Percentiles rank a stretch among this genome's conserved stretches.
These are phyloP conservation scores for Claviceps pusilla DNA, from an alignment of 2,329 filamentous ascomycete genomes.

Conservation along the genomic window DNA sequence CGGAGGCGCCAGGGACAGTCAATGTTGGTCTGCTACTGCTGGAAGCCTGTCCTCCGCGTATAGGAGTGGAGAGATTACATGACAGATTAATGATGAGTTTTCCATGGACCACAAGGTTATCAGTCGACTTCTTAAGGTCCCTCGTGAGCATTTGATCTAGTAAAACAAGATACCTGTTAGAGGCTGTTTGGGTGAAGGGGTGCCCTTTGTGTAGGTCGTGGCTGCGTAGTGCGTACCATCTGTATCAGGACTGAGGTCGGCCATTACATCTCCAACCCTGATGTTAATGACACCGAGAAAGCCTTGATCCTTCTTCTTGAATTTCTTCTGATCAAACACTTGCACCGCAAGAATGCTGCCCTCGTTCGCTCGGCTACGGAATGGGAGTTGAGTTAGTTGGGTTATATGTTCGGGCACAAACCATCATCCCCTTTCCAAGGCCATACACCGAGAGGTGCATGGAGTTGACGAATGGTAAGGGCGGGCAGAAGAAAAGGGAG, in stretches of 20 bases:
- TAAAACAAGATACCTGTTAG: conserved; percentile 12
- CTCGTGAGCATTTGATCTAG: conserved; percentile 97
- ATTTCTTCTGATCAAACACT: conserved; percentile 99
- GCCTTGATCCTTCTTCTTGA: conserved; percentile 99
- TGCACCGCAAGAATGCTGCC: conserved; percentile 95
- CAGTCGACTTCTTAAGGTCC: conserved; percentile 93
- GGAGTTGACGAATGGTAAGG: neutral
- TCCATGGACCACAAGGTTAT: conserved; percentile 93
- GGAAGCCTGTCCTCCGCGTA: conserved; percentile 34
- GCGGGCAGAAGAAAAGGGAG: neutral
- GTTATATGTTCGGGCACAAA: neutral
- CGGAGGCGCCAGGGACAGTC: conserved; percentile 28
- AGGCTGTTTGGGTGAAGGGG: conserved; percentile 10
- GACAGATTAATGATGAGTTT: conserved; percentile 95
- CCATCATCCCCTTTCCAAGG: neutral
- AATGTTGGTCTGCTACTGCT: conserved; percentile 33
- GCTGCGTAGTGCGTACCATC: conserved; percentile 54
- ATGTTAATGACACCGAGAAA: conserved; percentile 97
- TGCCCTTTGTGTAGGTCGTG: too few relatives aligned
- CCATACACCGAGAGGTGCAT: neutral
- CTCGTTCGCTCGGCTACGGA: conserved; percentile 65
- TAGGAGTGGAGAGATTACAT: conserved; percentile 66
- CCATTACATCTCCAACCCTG: conserved; percentile 79
- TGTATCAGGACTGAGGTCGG: conserved; percentile 68
- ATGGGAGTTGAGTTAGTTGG: conserved; percentile 2